Percentiles rank a stretch among this genome's conserved stretches.
Evolutionary conservation across 2,329 filamentous ascomycete genomes (phyloP).

Genomic region (Aspergillus arachidicola): DNA sequence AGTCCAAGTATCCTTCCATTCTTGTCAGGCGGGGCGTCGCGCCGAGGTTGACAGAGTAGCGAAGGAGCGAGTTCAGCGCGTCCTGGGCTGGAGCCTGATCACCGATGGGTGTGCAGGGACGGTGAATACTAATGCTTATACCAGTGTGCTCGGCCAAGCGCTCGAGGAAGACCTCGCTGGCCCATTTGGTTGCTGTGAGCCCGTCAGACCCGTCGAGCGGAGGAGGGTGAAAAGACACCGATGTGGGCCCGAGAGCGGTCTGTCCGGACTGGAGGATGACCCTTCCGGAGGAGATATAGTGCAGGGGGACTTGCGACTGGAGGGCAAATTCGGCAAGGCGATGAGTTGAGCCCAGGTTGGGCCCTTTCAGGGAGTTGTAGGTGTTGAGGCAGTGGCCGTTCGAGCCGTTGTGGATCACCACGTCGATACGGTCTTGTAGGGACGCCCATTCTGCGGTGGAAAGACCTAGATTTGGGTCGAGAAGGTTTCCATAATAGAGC

Average conservation of each 20-base stretch:
- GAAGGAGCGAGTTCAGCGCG: conserved; percentile 5
- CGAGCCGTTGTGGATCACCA: conserved; percentile 8
- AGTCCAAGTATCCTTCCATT: conserved; percentile 8
- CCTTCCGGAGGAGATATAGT: conserved; percentile 9
- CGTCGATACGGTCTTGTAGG: conserved; percentile 1
- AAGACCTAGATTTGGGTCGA: conserved; percentile 6
- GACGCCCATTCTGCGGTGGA: background rate
- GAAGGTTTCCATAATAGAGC: background rate
- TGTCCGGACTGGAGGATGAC: background rate
- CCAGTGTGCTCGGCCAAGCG: background rate
- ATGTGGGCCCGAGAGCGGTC: background rate
- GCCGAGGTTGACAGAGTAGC: background rate
- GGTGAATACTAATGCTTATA: background rate
- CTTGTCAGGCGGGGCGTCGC: background rate
- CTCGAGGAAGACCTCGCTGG: conserved; percentile 5
- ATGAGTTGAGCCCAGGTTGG: conserved; percentile 4
- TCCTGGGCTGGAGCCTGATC: conserved; percentile 8
- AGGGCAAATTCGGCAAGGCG: conserved; percentile 2
- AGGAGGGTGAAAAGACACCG: background rate
- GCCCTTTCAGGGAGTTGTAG: conserved; percentile 1
- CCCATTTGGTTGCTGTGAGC: background rate
- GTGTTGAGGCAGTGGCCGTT: conserved; percentile 7
- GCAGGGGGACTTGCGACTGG: background rate
- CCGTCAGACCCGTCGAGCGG: conserved; percentile 1
- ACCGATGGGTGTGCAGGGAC: conserved; percentile 5